Base-by-base conservation (phyloP, 371 early-diverging fungal species). In the Mortierella sp. region DNA sequence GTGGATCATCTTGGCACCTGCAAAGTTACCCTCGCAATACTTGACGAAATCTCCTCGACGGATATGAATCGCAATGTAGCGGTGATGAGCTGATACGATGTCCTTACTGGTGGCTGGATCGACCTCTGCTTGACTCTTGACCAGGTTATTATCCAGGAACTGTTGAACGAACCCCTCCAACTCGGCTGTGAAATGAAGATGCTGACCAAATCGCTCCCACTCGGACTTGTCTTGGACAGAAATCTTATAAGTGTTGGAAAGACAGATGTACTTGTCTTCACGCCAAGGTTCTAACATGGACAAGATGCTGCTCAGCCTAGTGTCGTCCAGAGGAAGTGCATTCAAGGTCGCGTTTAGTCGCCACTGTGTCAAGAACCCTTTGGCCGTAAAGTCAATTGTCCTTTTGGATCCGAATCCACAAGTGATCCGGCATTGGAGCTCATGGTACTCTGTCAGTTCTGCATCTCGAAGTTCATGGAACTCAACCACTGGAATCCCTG, bases 321-420 rank as follows among this genome's bases (percentile, higher is more conserved):
- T 41, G 19, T 53, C 59, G 30, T 61, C 71, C 38, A 50, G 34
- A 16, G 34, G 34, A 21, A 55, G 41, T 1, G 21, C 24, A n/a
- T 19, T 34, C 26, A 58, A 8, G 14, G 61, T 48, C 47, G 49
- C 48, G 34, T 70, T 58, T 54, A 76, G 57, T 16, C 58, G 53
- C 78, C 78, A 76, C 45, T 76, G 78, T 9, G 54, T 42, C 34
- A 76, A 18, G 48, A 76, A 69, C 7, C 58, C 64, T 48, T 76
- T 65, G 49, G 78, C 78, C 0, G 78, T 76, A 24, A 54, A 65
- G 19, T 76, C 70, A 23, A 69, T 48, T 18, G 51, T 41, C 5
- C 69, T 56, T 26, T 69, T 76, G 26, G 78, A 69, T 2, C 78
- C 78, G 24, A 70, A 65, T 12, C 70, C 78, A 18, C 78, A 76